Evolutionary conservation across 257 asterid genomes (phyloP), one percentile per base, ranked within the genome.

Genomic region (Salvia miltiorrhiza): DNA sequence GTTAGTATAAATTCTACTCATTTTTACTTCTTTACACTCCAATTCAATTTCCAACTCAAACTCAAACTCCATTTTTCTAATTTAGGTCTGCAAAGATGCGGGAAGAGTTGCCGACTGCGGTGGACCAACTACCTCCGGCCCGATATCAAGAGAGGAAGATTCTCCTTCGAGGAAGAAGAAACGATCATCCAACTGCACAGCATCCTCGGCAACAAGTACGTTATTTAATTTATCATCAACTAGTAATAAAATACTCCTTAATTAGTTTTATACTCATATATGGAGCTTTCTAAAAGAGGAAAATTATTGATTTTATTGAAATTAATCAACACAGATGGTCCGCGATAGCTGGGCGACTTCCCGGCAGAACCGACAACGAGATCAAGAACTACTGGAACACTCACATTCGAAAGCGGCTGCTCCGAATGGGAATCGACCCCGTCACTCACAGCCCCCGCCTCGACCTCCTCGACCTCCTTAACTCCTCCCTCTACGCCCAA

Each of bases 381-480:
- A 86, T 88, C 41, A 88, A 88, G 67, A 88, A 88, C 49, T 88
- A 76, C 3, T 88, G 96, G 96, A 88, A 88, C 76, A 84, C 91
- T 0, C 89, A 81, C 72, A 78, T 86, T 7, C 62, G 90, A 7
- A 89, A 89, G 67, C 83, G 84, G 78, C 88, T 89, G 28, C 76
- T 92, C 1, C 76, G 90, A 13, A 88, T 87, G 97, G 97, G 97
- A 40, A 87, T 87, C 24, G 97, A 91, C 39, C 97, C 97, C 0
- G 85, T 88, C 8, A 91, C 97, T 0, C 97, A 91, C 70, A 82
- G 73, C 60, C 97, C 97, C 8, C 87, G 90, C 0, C 89, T 85
- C 11, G 94, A 88, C 74, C 96, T 88, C 64, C 93, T 90, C 30
- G 93, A 91, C 32, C 85, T 88, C 64, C 62, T 88, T 7, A 84